These are phyloP conservation scores for Nyssa sinensis DNA, from an alignment of 148 eudicot genomes.

Conservation along the genomic window DNA sequence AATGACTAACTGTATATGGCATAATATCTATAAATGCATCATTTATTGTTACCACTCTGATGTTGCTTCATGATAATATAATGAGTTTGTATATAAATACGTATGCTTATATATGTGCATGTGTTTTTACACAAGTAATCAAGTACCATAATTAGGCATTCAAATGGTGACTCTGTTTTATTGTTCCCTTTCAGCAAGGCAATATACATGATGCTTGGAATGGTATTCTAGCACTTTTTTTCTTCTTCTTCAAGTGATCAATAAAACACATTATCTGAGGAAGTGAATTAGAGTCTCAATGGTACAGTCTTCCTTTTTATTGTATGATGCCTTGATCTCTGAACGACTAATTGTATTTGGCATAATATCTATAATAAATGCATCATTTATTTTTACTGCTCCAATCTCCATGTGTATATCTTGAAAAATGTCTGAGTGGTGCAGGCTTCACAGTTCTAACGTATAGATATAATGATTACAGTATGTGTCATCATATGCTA, in stretches of 20 bases:
- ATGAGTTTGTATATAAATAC: no score
- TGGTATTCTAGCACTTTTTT: not conserved
- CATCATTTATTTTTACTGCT: not conserved
- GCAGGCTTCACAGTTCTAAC: not conserved
- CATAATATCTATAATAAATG: not conserved
- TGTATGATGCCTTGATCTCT: not conserved
- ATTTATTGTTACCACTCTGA: no score
- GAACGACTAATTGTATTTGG: not conserved
- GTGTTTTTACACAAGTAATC: no score
- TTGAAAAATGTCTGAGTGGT: not conserved
- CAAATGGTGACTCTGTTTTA: not conserved
- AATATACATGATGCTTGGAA: not conserved
- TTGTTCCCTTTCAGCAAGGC: conserved; percentile 1
- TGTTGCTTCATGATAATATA: not conserved
- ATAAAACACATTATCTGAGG: not conserved
- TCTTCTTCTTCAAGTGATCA: not conserved
- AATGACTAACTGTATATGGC: not conserved
- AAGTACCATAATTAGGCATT: no score
- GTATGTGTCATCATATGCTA: no score
- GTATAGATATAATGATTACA: no score
- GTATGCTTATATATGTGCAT: no score
- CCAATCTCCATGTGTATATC: not conserved
- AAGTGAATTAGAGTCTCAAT: not conserved
- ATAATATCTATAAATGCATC: not conserved
- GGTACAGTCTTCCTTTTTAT: conserved; percentile 10